These are phyloP conservation scores for Petunia secreta DNA, from an alignment of 257 asterid species.

Conservation along the genomic window DNA sequence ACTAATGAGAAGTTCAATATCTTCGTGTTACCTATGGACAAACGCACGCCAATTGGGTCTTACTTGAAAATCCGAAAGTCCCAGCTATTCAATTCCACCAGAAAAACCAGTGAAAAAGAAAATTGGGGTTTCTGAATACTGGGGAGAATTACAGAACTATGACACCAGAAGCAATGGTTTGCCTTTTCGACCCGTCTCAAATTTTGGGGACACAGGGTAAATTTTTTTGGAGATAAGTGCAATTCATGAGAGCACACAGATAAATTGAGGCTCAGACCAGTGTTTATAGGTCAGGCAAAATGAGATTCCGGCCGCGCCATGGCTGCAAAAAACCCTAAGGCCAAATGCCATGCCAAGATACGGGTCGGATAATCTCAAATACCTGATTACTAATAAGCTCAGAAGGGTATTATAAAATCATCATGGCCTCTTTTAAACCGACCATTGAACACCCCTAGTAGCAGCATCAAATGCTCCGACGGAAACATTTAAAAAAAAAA, in stretches of 20 bases:
- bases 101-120: no score
- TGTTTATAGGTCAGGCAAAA: not conserved
- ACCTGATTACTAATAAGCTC: not conserved
- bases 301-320: conserved; percentile 17
- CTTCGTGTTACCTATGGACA: no score
- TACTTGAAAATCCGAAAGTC: not conserved
- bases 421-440: not conserved
- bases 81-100: no score
- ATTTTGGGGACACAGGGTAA: no score
- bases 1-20: not conserved
- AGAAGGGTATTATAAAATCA: not conserved
- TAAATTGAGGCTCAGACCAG: conserved; percentile 30
- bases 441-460: not conserved
- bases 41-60: no score
- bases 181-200: no score
- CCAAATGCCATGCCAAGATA: conserved; percentile 37
- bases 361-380: conserved; percentile 24
- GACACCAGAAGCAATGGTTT: no score
- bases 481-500: no score
- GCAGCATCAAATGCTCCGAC: not conserved
- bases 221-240: no score
- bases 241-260: no score
- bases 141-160: no score
- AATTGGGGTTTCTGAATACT: no score
- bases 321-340: conserved; percentile 35